Conservation (phyloP, 805 yeast genomes). For the Candida coleopterorum region DNA sequence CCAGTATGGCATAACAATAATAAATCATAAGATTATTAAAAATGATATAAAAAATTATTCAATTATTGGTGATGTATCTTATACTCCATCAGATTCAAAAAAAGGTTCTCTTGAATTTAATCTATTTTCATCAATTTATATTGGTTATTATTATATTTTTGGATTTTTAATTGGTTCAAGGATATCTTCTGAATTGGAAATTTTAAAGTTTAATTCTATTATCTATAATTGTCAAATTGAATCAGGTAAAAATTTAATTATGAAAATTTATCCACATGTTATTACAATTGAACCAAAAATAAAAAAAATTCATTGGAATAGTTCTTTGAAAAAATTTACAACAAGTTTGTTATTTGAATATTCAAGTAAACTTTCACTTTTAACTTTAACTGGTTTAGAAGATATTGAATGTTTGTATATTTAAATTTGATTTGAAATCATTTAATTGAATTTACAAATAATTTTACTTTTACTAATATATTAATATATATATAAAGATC, state of each 20-base stretch:
- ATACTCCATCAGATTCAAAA: slow-evolving; percentile 1
- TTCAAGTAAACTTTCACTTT: background rate
- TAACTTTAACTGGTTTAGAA: slow-evolving; percentile 8
- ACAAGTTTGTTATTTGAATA: background rate
- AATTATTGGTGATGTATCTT: slow-evolving; percentile 3
- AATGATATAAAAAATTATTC: background rate
- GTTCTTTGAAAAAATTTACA: slow-evolving; percentile 1
- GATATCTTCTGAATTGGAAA: slow-evolving; percentile 7
- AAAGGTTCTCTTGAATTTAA: slow-evolving; percentile 1
- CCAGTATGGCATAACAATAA: slow-evolving; percentile 6
- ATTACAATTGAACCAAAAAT: background rate
- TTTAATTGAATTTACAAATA: too few relatives aligned
- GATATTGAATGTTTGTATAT: slow-evolving; percentile 9
- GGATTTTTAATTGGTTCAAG: slow-evolving; percentile 5
- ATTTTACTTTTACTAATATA: too few relatives aligned
- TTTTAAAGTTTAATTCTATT: background rate
- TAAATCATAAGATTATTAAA: slow-evolving; percentile 4
- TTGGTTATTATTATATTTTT: slow-evolving; percentile 4
- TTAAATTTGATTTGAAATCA: too few relatives aligned
- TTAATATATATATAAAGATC: too few relatives aligned
- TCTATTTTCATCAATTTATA: slow-evolving; percentile 1
- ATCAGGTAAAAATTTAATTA: slow-evolving; percentile 4
- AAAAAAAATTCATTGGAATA: slow-evolving; percentile 5
- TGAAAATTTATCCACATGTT: slow-evolving; percentile 5
- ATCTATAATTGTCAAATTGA: slow-evolving; percentile 7